These are phyloP conservation scores for Arxiozyma slooffiae DNA, from an alignment of 1,139 yeast species.

Conservation along the genomic window DNA sequence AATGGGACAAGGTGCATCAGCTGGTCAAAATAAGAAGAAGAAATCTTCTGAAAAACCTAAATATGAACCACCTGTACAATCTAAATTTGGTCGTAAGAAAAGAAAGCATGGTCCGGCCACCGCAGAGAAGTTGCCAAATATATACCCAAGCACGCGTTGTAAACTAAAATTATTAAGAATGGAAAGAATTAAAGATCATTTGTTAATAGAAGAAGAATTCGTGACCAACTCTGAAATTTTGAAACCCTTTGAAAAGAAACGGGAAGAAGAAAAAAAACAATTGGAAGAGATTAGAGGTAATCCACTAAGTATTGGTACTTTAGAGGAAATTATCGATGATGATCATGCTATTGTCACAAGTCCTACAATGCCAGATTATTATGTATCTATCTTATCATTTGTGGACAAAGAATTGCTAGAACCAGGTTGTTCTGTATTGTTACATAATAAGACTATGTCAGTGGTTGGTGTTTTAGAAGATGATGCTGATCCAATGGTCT, in stretches of 20 bases:
- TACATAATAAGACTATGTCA: slow-evolving; percentile 92
- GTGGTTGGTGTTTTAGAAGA: slow-evolving; percentile 93
- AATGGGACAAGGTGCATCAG: slow-evolving; percentile 77
- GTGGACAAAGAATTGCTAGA: slow-evolving; percentile 93
- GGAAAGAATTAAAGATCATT: slow-evolving; percentile 94
- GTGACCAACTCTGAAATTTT: slow-evolving; percentile 89
- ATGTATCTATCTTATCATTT: slow-evolving; percentile 91
- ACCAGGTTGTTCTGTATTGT: slow-evolving; percentile 94
- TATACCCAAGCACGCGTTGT: slow-evolving; percentile 88
- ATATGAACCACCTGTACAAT: slow-evolving; percentile 97
- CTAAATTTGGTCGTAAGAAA: slow-evolving; percentile 73
- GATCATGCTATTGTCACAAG: slow-evolving; percentile 98
- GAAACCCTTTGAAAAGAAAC: slow-evolving; percentile 94
- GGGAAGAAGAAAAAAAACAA: slow-evolving; percentile 90
- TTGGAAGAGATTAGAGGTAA: slow-evolving; percentile 93
- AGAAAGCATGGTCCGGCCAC: slow-evolving; percentile 85
- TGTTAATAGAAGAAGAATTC: slow-evolving; percentile 89
- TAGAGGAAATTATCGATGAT: slow-evolving; percentile 95
- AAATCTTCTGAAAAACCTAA: slow-evolving; percentile 82
- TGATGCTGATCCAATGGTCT: slow-evolving; percentile 96
- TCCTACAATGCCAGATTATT: slow-evolving; percentile 93
- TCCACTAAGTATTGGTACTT: slow-evolving; percentile 93
- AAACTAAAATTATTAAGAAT: slow-evolving; percentile 80
- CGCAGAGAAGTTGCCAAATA: slow-evolving; percentile 74
- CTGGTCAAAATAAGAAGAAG: slow-evolving; percentile 62